Evolutionary conservation across 140 eudicot genomes (phyloP).

Genomic region (Senecio squalidus): DNA sequence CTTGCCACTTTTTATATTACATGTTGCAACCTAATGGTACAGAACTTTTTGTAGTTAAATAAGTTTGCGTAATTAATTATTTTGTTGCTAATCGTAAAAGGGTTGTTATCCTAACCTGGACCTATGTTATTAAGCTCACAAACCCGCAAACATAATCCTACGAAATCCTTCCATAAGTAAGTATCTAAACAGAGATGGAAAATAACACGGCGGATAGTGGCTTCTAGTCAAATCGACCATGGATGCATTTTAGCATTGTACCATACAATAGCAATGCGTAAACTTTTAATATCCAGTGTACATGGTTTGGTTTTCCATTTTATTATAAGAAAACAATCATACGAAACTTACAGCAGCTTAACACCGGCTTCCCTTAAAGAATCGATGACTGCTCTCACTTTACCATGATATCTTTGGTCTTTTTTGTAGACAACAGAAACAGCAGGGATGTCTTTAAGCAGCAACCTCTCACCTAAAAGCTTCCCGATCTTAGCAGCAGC

Average conservation of each 20-base stretch:
- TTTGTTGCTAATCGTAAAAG: neutral
- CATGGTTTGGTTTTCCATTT: neutral
- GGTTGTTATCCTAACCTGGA: neutral
- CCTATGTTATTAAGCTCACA: neutral
- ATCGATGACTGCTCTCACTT: constrained; percentile 85
- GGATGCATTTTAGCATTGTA: neutral
- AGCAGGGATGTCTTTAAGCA: constrained; percentile 54
- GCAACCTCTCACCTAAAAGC: constrained; percentile 67
- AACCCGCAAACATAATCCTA: too few species aligned
- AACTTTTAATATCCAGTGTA: neutral
- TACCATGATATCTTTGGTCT: constrained; percentile 85
- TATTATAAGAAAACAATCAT: constrained; percentile 3
- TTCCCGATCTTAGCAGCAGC: constrained; percentile 90
- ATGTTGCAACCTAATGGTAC: constrained; percentile 1
- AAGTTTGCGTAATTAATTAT: neutral
- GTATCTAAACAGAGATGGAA: too few species aligned
- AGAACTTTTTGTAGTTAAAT: neutral
- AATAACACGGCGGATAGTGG: too few species aligned
- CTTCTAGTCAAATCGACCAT: too few species aligned
- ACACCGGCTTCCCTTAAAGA: constrained; percentile 67
- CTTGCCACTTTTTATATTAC: neutral
- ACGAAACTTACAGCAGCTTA: constrained; percentile 41
- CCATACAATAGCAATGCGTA: neutral
- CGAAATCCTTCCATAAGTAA: too few species aligned
- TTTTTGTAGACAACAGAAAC: constrained; percentile 62